These are phyloP conservation scores for Cladophialophora carrionii DNA, from an alignment of 2,329 filamentous ascomycete genomes.

Conservation along the genomic window DNA sequence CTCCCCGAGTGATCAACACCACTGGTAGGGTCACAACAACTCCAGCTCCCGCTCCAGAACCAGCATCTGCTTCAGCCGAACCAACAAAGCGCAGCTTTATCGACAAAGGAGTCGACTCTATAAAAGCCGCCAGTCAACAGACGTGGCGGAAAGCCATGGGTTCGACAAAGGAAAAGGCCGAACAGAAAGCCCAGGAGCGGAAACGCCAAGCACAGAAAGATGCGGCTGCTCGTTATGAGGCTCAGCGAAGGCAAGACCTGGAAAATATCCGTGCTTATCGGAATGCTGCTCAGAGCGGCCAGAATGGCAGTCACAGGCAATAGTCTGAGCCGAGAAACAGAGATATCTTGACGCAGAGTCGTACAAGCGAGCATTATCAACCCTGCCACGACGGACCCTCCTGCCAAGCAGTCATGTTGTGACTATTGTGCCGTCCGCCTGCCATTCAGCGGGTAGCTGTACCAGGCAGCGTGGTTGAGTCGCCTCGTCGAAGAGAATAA, in stretches of 20 bases:
- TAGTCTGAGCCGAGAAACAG: neutral
- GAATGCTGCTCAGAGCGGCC: constrained; percentile 11
- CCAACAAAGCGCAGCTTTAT: constrained; percentile 40
- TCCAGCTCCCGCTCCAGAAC: constrained; percentile 6
- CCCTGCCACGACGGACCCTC: neutral
- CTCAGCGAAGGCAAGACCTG: constrained; percentile 27
- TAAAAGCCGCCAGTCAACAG: constrained; percentile 39
- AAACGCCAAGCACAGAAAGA: constrained; percentile 16
- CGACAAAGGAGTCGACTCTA: constrained; percentile 44
- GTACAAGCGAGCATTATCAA: neutral
- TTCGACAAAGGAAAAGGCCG: constrained; percentile 15
- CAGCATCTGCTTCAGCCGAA: constrained; percentile 4
- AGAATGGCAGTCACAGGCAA: neutral
- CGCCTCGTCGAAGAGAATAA: neutral
- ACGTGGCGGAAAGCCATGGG: constrained; percentile 18
- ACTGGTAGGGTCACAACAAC: constrained; percentile 4
- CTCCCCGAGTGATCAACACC: constrained; percentile 7
- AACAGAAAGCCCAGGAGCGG: constrained; percentile 16
- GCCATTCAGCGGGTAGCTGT: neutral
- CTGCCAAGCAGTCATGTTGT: neutral
- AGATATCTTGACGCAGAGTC: neutral
- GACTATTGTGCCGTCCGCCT: neutral
- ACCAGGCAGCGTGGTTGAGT: neutral
- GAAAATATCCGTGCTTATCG: constrained; percentile 24
- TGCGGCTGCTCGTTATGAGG: constrained; percentile 24